phyloP scores from a whole-genome alignment of 2,329 filamentous ascomycete genomes.

The Scedosporium minutisporum region DNA sequence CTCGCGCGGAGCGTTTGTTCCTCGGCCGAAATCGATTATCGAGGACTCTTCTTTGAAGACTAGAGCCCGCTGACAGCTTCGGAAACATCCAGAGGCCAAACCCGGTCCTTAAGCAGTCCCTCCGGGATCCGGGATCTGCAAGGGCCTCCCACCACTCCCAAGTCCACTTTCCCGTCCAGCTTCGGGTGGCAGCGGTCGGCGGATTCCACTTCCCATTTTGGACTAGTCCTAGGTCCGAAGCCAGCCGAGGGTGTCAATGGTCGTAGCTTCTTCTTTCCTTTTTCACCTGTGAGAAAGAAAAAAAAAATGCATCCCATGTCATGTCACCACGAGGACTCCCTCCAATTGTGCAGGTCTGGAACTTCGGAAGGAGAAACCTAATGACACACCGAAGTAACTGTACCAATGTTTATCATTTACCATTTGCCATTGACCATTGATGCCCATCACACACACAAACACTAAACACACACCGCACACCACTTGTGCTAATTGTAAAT shows the following conservation, averaged over 20 bases:
- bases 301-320: not conserved
- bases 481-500: not conserved
- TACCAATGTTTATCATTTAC: too few relatives aligned
- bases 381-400: too few relatives aligned
- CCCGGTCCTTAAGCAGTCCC: not conserved
- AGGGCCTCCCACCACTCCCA: not conserved
- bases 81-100: not conserved
- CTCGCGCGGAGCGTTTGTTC: too few relatives aligned
- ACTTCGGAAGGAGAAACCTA: too few relatives aligned
- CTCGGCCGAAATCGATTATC: too few relatives aligned
- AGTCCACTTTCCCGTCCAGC: not conserved
- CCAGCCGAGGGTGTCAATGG: not conserved
- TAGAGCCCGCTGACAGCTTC: too few relatives aligned
- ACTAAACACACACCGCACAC: not conserved
- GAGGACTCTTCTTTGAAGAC: too few relatives aligned
- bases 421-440: too few relatives aligned
- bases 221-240: conserved; percentile 3
- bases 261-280: not conserved
- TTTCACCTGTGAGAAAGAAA: not conserved
- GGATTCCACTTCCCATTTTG: not conserved
- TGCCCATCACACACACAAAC: too few relatives aligned
- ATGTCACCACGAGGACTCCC: not conserved
- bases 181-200: not conserved
- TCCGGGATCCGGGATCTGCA: too few relatives aligned
- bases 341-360: too few relatives aligned